phyloP scores from a whole-genome alignment of 2,329 filamentous ascomycete genomes.

The Iodosphaeria phyllophila region DNA sequence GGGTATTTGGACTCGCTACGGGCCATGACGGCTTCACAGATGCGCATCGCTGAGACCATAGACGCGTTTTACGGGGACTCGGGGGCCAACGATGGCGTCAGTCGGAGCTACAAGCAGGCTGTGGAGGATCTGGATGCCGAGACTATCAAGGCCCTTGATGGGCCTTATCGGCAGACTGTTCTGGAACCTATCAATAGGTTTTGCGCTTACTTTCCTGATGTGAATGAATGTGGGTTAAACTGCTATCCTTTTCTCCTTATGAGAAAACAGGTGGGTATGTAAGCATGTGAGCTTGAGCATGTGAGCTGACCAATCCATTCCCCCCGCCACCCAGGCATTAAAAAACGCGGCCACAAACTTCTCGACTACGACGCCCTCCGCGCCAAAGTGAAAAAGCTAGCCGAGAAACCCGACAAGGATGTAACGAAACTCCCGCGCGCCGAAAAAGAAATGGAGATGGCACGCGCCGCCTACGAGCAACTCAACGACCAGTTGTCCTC shows the following conservation, averaged over 20 bases:
- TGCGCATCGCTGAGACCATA: conserved; percentile 98
- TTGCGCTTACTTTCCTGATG: conserved; percentile 96
- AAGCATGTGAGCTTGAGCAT: too few relatives aligned
- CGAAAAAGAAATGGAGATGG: conserved; percentile 92
- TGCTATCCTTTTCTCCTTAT: not conserved
- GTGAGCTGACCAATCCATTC: too few relatives aligned
- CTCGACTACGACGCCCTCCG: conserved; percentile 95
- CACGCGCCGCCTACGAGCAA: conserved; percentile 83
- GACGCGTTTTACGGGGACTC: conserved; percentile 98
- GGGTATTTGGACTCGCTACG: conserved; percentile 91
- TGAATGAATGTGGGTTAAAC: conserved; percentile 65
- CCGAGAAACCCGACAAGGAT: conserved; percentile 98
- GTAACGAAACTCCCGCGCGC: conserved; percentile 88
- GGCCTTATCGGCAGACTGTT: conserved; percentile 83
- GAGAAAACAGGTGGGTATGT: too few relatives aligned
- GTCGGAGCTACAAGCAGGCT: conserved; percentile 92
- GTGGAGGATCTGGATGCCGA: conserved; percentile 96
- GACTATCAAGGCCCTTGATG: conserved; percentile 95
- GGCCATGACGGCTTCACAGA: conserved; percentile 98
- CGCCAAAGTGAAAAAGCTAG: conserved; percentile 89
- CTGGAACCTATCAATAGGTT: conserved; percentile 90
- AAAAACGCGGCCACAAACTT: conserved; percentile 96
- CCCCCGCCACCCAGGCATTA: conserved; percentile 46
- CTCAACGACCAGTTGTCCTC: conserved; percentile 89
- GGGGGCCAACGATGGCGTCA: conserved; percentile 86